Evolutionary conservation across 805 yeast genomes (phyloP).

Genomic region (Myxozyma sirexii): DNA sequence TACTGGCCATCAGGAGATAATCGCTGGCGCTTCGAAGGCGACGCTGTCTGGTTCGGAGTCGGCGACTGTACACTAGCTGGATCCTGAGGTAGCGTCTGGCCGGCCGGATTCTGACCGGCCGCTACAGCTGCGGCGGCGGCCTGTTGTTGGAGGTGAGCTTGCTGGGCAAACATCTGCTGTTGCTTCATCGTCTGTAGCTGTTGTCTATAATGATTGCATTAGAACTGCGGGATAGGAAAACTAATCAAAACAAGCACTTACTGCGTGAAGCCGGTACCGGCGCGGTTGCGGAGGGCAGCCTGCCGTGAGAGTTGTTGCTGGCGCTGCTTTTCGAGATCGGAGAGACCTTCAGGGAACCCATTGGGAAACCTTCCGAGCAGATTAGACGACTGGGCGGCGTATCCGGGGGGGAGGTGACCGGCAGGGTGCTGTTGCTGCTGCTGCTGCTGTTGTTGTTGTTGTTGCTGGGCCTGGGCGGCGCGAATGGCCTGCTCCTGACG

Average conservation of each 20-base stretch:
- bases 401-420: conserved; percentile 22
- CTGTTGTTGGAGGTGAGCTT: conserved; percentile 25
- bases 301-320: conserved; percentile 35
- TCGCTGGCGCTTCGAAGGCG: conserved; percentile 44
- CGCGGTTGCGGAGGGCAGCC: conserved; percentile 38
- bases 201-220: conserved; percentile 5
- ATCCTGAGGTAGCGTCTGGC: conserved; percentile 20
- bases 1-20: conserved; percentile 43
- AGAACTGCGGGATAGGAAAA: no score
- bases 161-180: conserved; percentile 32
- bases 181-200: conserved; percentile 35
- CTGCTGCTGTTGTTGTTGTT: conserved; percentile 35
- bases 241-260: conserved; percentile 1
- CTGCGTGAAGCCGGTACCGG: conserved; percentile 30
- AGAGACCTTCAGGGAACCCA: conserved; percentile 32
- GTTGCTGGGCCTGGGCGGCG: conserved; percentile 45
- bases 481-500: conserved; percentile 49
- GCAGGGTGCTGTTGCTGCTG: conserved; percentile 42
- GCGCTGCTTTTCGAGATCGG: conserved; percentile 39
- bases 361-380: conserved; percentile 17
- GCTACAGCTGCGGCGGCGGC: conserved; percentile 18
- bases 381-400: conserved; percentile 17
- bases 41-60: conserved; percentile 36
- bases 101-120: conserved; percentile 15
- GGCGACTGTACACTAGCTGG: conserved; percentile 34